Evolutionary conservation across 352 stramenopile genomes (phyloP), one percentile per base, ranked within the genome.

Genomic region (Sclerospora graminicola): DNA sequence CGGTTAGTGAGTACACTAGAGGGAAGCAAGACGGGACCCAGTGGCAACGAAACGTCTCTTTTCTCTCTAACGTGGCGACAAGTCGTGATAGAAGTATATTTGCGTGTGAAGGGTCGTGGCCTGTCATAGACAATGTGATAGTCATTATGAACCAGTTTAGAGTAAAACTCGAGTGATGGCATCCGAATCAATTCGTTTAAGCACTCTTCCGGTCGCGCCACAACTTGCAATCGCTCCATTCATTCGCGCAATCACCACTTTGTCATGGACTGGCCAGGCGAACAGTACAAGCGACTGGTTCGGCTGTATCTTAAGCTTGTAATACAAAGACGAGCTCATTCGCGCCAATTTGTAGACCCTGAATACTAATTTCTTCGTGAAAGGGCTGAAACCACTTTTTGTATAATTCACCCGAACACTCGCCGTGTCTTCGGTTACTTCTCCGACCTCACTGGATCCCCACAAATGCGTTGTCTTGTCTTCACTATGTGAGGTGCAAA

Each of bases 111-210:
- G 86, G 53, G 2, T 70, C 69, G 6, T 70, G 62, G n/a, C 58
- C 72, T 1, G 79, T 91, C 47, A 45, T 93, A 94, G 35, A 94
- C 61, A 20, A 94, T 59, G 16, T 60, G 56, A 33, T 92, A 92
- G 1, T 79, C 78, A 24, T 90, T 89, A 13, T 48, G 51, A 14
- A 63, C 71, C 1, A 89, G 50, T 32, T 74, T 73, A 4, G 63
- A 57, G 51, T 85, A 90, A 41, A 93, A 89, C 15, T 78, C 67
- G 8, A 80, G 50, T n/a, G 81, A 74, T 62, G 1, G 51, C 57
- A 13, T 53, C 39, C 0, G 41, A 28, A 24, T 83, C 66, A 29
- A 39, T 52, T 15, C 57, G 57, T 32, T 69, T 71, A 33, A 76
- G 70, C 49, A 81, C 80, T 19, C 56, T 64, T 23, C 75, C 54